These are phyloP conservation scores for Volutella citrinella DNA, from an alignment of 2,329 filamentous ascomycete genomes.

Conservation along the genomic window DNA sequence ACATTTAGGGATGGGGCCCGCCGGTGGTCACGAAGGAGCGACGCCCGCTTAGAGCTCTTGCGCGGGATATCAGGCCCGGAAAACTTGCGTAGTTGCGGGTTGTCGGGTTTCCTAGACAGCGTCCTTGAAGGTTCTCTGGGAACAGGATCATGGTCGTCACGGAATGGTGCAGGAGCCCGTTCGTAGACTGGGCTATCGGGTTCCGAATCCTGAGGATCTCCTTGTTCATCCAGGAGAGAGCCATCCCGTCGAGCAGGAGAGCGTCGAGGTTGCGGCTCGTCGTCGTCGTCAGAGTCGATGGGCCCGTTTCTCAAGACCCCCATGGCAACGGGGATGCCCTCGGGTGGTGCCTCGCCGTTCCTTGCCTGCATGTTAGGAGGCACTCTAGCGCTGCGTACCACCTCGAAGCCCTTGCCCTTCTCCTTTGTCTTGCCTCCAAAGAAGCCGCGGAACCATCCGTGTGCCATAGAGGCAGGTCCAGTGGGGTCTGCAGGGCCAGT, in stretches of 20 bases:
- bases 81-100: no score
- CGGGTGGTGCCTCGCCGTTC: conserved; percentile 61
- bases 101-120: conserved; percentile 18
- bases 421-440: conserved; percentile 87
- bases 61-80: conserved; percentile 67
- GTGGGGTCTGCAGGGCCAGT: conserved; percentile 95
- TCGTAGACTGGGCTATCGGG: conserved; percentile 33
- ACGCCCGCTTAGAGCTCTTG: conserved; percentile 68
- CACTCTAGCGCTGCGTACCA: conserved; percentile 85
- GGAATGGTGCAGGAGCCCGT: conserved; percentile 23
- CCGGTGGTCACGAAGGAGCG: conserved; percentile 31
- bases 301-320: conserved; percentile 57
- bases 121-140: conserved; percentile 19
- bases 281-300: conserved; percentile 62
- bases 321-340: conserved; percentile 64
- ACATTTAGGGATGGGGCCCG: conserved; percentile 35
- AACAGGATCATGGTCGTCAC: conserved; percentile 42
- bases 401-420: conserved; percentile 94
- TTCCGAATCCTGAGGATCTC: conserved; percentile 44
- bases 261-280: conserved; percentile 27
- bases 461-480: conserved; percentile 82
- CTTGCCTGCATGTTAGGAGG: conserved; percentile 66
- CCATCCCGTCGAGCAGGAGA: conserved; percentile 26
- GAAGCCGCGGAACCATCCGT: conserved; percentile 80
- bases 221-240: conserved; percentile 44